Evolutionary conservation across 768 basidiomycete genomes (phyloP).

Genomic region (Mycena pura): DNA sequence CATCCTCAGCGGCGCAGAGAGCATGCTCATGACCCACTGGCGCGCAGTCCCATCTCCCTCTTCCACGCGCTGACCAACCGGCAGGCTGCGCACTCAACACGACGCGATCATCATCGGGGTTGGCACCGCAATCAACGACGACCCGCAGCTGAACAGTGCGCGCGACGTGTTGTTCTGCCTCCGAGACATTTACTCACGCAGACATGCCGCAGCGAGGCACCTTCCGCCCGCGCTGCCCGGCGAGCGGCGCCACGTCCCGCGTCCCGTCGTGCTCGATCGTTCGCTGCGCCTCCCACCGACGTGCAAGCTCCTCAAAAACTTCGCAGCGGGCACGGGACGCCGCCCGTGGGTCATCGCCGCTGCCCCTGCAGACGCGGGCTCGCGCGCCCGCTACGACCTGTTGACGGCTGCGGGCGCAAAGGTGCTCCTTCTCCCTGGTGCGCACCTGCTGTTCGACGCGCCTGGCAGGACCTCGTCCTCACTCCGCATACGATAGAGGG

Average conservation of each 20-base stretch:
- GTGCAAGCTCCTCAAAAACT: conserved; percentile 78
- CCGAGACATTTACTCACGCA: not conserved
- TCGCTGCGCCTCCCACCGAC: conserved; percentile 66
- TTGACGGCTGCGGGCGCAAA: conserved; percentile 73
- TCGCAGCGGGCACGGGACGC: conserved; percentile 59
- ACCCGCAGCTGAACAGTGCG: conserved; percentile 94
- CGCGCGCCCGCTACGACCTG: conserved; percentile 42
- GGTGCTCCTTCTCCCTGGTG: conserved; percentile 56
- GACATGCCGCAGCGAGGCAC: conserved; percentile 53
- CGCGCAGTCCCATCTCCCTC: conserved; percentile 39
- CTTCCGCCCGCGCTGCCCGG: conserved; percentile 42
- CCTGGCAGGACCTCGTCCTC: too few species aligned
- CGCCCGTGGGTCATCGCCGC: conserved; percentile 73
- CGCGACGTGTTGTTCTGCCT: not conserved
- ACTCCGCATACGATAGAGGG: too few species aligned
- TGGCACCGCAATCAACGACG: conserved; percentile 88
- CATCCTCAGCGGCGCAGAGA: conserved; percentile 82
- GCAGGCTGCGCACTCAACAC: conserved; percentile 90
- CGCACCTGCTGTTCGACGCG: not conserved
- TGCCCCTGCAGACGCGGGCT: conserved; percentile 27
- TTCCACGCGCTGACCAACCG: not conserved
- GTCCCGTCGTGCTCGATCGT: conserved; percentile 86
- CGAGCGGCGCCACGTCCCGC: conserved; percentile 59
- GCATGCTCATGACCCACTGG: conserved; percentile 96
- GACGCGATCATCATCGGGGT: conserved; percentile 92